Percentiles rank a stretch among this genome's conserved stretches.
Evolutionary conservation across 2,329 filamentous ascomycete species (phyloP).

Genomic region (Alternaria alternata): DNA sequence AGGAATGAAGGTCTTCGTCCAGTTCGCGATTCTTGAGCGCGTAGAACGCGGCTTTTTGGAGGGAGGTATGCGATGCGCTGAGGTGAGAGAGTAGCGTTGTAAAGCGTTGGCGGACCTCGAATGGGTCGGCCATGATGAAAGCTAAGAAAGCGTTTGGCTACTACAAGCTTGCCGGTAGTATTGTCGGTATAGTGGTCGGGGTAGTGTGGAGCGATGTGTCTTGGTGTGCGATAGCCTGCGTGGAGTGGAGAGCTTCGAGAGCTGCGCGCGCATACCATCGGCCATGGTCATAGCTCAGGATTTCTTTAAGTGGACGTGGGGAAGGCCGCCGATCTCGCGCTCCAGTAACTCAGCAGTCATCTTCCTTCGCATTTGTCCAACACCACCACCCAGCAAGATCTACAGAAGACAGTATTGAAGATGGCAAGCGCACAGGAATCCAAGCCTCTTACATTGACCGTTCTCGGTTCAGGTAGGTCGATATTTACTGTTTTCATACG

Average conservation of each 20-base stretch:
- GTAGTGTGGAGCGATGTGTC: background rate
- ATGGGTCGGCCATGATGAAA: conserved; percentile 77
- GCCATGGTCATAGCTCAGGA: conserved; percentile 25
- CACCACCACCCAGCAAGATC: conserved; percentile 13
- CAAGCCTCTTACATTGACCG: conserved; percentile 72
- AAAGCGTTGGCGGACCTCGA: conserved; percentile 98
- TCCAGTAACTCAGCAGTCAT: conserved; percentile 17
- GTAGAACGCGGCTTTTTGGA: conserved; percentile 93
- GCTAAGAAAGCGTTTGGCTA: background rate
- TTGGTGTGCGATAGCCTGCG: background rate
- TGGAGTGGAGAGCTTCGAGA: conserved; percentile 12
- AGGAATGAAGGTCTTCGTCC: conserved; percentile 96
- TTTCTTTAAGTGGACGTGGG: conserved; percentile 18
- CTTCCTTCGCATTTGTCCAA: conserved; percentile 10
- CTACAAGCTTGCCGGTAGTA: background rate
- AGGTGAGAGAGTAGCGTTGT: conserved; percentile 88
- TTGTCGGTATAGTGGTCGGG: background rate
- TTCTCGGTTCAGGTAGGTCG: conserved; percentile 79
- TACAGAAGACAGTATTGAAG: conserved; percentile 6
- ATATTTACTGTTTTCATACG: conserved; percentile 42
- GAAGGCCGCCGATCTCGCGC: conserved; percentile 26
- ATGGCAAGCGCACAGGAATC: conserved; percentile 46
- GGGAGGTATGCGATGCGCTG: conserved; percentile 86
- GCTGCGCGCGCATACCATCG: conserved; percentile 33
- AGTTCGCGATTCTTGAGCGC: conserved; percentile 92